phyloP scores from a whole-genome alignment of 2,329 filamentous ascomycete species.

The Phialophora expanda region DNA sequence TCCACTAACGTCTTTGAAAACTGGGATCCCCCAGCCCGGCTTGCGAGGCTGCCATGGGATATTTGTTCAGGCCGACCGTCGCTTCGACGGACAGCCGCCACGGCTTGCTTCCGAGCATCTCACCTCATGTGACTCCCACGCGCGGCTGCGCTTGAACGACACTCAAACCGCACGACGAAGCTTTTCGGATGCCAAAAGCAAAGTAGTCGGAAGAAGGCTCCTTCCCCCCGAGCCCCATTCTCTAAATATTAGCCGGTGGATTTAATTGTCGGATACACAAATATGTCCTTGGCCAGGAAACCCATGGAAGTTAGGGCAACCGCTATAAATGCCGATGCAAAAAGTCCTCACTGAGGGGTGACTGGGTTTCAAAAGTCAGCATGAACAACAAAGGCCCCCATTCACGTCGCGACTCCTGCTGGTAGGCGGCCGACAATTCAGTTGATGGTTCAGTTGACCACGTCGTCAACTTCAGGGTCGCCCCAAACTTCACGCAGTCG shows the following conservation, averaged over 20 bases:
- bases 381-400: not conserved
- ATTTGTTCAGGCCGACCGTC: not conserved
- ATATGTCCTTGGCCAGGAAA: too few relatives aligned
- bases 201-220: not conserved
- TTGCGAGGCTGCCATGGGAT: not conserved
- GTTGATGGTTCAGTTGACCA: not conserved
- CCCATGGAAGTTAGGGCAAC: not conserved
- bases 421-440: not conserved
- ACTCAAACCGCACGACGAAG: not conserved
- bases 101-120: not conserved
- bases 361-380: not conserved
- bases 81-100: not conserved
- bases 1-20: not conserved
- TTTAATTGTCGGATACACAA: not conserved
- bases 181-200: not conserved
- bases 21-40: not conserved
- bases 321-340: not conserved
- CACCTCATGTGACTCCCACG: not conserved
- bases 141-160: not conserved
- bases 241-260: not conserved
- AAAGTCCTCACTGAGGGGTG: not conserved
- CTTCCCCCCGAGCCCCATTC: not conserved
- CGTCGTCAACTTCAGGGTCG: not conserved
- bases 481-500: not conserved
- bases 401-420: too few relatives aligned